phyloP scores from a whole-genome alignment of 495 filamentous ascomycete genomes.

The Aspergillus wentii region DNA sequence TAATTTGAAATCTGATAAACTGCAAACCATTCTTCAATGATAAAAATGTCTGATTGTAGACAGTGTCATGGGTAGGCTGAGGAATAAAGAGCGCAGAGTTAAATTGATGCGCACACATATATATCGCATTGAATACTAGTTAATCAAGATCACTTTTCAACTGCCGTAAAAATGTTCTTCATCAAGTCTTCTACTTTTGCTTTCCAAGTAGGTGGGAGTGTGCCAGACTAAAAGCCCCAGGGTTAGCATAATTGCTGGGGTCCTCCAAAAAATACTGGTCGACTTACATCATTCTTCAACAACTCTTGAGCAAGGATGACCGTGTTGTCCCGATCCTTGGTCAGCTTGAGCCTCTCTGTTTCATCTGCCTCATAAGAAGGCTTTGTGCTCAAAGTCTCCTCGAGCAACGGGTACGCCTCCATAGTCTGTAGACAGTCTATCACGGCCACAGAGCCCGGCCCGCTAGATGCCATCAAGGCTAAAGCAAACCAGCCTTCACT shows the following conservation, averaged over 20 bases:
- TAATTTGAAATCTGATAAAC: too few species aligned
- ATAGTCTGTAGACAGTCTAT: constrained; percentile 43
- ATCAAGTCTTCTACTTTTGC: constrained; percentile 22
- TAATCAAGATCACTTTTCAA: too few species aligned
- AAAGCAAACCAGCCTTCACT: constrained; percentile 73
- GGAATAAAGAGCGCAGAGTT: too few species aligned
- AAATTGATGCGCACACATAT: too few species aligned
- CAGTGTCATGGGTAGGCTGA: too few species aligned
- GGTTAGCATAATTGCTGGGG: constrained; percentile 10
- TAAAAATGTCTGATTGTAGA: too few species aligned
- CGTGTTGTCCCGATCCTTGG: constrained; percentile 58
- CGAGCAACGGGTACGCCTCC: constrained; percentile 41
- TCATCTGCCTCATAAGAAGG: constrained; percentile 13
- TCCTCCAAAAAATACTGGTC: not conserved
- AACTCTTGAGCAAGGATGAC: constrained; percentile 58
- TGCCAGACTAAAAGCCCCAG: constrained; percentile 20
- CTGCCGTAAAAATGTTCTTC: constrained; percentile 19
- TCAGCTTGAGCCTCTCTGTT: constrained; percentile 22
- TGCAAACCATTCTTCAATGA: too few species aligned
- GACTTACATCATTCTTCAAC: constrained; percentile 45
- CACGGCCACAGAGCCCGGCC: constrained; percentile 47
- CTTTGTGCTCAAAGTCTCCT: constrained; percentile 43
- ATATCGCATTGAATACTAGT: too few species aligned
- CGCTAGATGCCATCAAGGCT: constrained; percentile 58
- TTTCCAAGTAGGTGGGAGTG: constrained; percentile 22